Percentiles rank a stretch among this genome's conserved stretches.
phyloP scores from a whole-genome alignment of 2,329 filamentous ascomycete genomes.

The Tolypocladium nubicola region DNA sequence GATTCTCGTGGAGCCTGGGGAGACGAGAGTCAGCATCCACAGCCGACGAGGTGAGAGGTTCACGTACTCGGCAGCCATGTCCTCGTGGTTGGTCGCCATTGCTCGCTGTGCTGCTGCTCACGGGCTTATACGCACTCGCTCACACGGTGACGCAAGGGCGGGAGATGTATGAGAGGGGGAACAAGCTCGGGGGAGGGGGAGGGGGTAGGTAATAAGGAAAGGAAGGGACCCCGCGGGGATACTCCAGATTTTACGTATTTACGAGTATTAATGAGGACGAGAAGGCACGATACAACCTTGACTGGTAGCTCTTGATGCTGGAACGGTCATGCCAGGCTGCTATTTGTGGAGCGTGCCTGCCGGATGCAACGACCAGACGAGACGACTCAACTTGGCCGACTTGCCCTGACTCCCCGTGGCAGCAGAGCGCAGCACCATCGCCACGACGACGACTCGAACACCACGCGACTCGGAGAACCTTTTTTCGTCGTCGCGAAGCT shows the following conservation, averaged over 20 bases:
- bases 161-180: not conserved
- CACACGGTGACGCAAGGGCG: not conserved
- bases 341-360: not conserved
- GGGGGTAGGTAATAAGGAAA: not conserved
- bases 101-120: not conserved
- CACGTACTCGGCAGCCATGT: slow-evolving; percentile 1
- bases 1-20: slow-evolving; percentile 16
- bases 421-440: not conserved
- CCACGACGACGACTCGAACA: not conserved
- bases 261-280: not conserved
- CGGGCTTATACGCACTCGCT: not conserved
- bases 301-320: not conserved
- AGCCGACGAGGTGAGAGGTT: not conserved
- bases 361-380: not conserved
- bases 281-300: not conserved
- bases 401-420: not conserved
- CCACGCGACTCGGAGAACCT: not conserved
- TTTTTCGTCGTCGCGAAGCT: not conserved
- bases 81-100: slow-evolving; percentile 2
- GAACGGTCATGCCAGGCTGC: not conserved
- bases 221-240: not conserved
- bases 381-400: not conserved
- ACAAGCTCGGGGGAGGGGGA: not conserved
- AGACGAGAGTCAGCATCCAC: not conserved
- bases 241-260: not conserved